Evolutionary conservation across 106 monocot genomes (phyloP), one percentile per base, ranked within the genome.

Genomic region (Cymbidium sinense): DNA sequence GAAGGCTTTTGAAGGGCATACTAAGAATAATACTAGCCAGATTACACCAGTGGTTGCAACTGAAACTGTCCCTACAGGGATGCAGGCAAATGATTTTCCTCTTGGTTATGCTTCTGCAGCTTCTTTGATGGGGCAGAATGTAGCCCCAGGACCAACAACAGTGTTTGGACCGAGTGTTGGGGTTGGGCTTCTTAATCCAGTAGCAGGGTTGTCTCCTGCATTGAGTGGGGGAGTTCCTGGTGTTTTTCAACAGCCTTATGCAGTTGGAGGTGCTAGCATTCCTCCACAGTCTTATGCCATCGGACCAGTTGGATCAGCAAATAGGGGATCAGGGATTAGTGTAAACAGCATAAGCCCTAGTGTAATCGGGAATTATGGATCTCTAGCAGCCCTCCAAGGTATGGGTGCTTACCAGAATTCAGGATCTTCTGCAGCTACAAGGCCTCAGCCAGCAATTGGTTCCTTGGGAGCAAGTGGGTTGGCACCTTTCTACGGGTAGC

Each of bases 271-370:
- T 17, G 64, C 74, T 9, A 70, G 58, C 19, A 69, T 67, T n/a
- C 72, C 72, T 18, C 19, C 64, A 11, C 28, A 20, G 20, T 23
- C 77, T 67, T 79, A 80, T 82, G 85, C 79, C 11, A 11, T 58
- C 4, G 58, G 23, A 58, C 23, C 23, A 50, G 15, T 78, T 9
- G 83, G 80, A 73, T 70, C 70, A 70, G 83, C 74, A 28, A 15
- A 61, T 72, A 82, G 73, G 9, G 79, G 61, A 62, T 77, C 75
- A 13, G 71, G 41, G 7, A 7, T 36, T 17, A 84, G 84, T 36
- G 34, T 87, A 39, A 89, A 87, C 73, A 79, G 50, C 39, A 73
- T 87, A 21, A 84, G 84, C 64, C 84, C 89, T 1, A 85, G 86
- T 78, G 75, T 79, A 20, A 87, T 87, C 29, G 86, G 84, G 21